A percentile compares a stretch with the other conserved stretches of the same genome.
Conservation (phyloP, 2,329 filamentous ascomycete genomes). For the Fonsecaea multimorphosa region DNA sequence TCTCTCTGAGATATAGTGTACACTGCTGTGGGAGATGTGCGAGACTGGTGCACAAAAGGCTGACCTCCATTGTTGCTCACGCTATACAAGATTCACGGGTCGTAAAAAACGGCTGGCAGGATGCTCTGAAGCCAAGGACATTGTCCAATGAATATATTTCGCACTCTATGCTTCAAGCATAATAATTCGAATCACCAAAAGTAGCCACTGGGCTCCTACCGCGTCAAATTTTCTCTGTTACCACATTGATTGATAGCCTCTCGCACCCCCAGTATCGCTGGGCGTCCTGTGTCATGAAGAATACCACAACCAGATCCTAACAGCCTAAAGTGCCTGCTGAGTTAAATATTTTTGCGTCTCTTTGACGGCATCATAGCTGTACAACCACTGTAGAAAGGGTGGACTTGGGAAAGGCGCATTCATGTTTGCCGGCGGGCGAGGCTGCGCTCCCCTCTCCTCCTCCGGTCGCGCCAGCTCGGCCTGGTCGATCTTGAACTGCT, state of each 20-base stretch:
- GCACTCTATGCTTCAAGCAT: no score
- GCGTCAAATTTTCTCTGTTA: background rate
- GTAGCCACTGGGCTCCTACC: no score
- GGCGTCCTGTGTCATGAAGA: background rate
- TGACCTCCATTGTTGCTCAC: no score
- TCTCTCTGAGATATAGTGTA: background rate
- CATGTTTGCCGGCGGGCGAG: constrained; percentile 6
- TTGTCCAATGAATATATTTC: no score
- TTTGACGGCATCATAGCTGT: constrained; percentile 5
- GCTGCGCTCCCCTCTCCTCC: constrained; percentile 13
- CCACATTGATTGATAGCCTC: background rate
- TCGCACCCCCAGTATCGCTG: background rate
- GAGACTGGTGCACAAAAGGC: background rate
- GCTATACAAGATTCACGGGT: no score
- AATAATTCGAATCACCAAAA: no score
- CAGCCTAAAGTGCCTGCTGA: background rate
- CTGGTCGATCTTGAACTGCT: background rate
- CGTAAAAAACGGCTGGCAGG: no score
- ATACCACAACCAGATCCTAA: background rate
- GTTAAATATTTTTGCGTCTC: constrained; percentile 13
- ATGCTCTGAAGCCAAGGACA: no score
- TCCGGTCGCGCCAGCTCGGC: constrained; percentile 9
- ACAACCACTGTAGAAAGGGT: constrained; percentile 12
- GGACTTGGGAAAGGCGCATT: constrained; percentile 8
- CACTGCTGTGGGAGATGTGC: background rate